Percentiles rank a stretch among this genome's conserved stretches.
Conservation (phyloP, 2,329 filamentous ascomycete genomes). For the Alternaria infectoria region DNA sequence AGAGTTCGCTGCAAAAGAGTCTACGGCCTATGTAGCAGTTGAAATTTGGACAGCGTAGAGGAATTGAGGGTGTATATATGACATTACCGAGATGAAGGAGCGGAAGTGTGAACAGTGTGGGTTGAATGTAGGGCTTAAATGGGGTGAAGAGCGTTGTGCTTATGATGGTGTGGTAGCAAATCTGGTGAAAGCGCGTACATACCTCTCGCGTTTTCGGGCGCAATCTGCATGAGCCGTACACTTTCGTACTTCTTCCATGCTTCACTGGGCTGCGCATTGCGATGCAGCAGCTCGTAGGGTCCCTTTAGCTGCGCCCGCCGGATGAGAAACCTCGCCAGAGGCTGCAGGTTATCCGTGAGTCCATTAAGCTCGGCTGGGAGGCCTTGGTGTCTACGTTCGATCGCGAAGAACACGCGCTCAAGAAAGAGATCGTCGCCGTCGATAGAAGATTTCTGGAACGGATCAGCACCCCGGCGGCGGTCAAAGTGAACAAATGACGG, state of each 20-base stretch:
- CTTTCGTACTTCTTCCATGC: constrained; percentile 11
- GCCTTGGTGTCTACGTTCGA: constrained; percentile 8
- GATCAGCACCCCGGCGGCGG: background rate
- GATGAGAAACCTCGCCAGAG: constrained; percentile 15
- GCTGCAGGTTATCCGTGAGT: constrained; percentile 12
- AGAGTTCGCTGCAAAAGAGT: background rate
- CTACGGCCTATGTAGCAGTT: background rate
- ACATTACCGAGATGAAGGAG: background rate
- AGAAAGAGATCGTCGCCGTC: constrained; percentile 17
- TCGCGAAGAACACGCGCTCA: constrained; percentile 20
- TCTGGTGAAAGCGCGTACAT: background rate
- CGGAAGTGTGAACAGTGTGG: background rate
- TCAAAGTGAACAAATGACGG: too few relatives aligned
- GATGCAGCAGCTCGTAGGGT: constrained; percentile 14
- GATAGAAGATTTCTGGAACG: background rate
- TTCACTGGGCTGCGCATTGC: constrained; percentile 8
- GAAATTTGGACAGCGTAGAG: background rate
- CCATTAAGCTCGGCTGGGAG: constrained; percentile 4
- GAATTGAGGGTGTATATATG: background rate
- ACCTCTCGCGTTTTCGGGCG: background rate
- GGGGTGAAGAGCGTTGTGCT: background rate
- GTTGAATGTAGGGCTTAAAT: background rate
- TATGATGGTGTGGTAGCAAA: background rate
- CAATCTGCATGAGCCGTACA: background rate
- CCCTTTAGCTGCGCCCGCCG: constrained; percentile 20